A percentile compares a stretch with the other conserved stretches of the same genome.
Evolutionary conservation across 208 protist species (phyloP).

Genomic region (Wallacemonas rigidus): DNA sequence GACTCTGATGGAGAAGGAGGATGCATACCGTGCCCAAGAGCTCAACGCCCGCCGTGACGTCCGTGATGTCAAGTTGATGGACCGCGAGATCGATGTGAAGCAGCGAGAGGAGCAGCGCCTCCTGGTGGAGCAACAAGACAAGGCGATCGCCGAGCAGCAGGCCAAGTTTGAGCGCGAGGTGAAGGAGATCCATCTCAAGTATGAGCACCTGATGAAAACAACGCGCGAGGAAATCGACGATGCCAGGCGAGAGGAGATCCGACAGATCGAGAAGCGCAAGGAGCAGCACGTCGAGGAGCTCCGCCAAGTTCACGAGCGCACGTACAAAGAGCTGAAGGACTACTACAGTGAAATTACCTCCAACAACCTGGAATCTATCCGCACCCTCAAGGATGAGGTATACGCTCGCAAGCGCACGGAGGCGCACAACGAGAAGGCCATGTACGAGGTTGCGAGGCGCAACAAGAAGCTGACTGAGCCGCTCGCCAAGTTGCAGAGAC

Average conservation of each 20-base stretch:
- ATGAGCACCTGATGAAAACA: slow-evolving; percentile 92
- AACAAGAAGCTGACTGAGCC: slow-evolving; percentile 97
- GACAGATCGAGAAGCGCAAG: slow-evolving; percentile 96
- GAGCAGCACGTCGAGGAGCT: slow-evolving; percentile 95
- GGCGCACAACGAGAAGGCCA: slow-evolving; percentile 96
- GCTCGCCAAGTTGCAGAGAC: slow-evolving; percentile 86
- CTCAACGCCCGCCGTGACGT: slow-evolving; percentile 79
- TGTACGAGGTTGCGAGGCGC: slow-evolving; percentile 97
- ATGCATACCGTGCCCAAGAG: slow-evolving; percentile 90
- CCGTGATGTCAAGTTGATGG: slow-evolving; percentile 81
- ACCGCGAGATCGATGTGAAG: slow-evolving; percentile 87
- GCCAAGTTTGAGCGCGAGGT: slow-evolving; percentile 87
- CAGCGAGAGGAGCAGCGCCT: slow-evolving; percentile 84
- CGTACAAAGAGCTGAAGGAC: slow-evolving; percentile 97
- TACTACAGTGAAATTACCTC: slow-evolving; percentile 99
- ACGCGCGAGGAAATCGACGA: slow-evolving; percentile 93
- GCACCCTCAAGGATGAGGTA: slow-evolving; percentile 96
- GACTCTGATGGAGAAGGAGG: slow-evolving; percentile 83
- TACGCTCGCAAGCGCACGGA: slow-evolving; percentile 95
- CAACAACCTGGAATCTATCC: slow-evolving; percentile 98
- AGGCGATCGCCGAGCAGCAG: slow-evolving; percentile 88
- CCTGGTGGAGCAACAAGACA: slow-evolving; percentile 82
- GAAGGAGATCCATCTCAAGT: slow-evolving; percentile 95
- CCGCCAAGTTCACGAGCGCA: slow-evolving; percentile 94
- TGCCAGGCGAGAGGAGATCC: slow-evolving; percentile 90